Percentiles rank a stretch among this genome's conserved stretches.
Conservation (phyloP, 306 rosid species). For the Cercis canadensis region DNA sequence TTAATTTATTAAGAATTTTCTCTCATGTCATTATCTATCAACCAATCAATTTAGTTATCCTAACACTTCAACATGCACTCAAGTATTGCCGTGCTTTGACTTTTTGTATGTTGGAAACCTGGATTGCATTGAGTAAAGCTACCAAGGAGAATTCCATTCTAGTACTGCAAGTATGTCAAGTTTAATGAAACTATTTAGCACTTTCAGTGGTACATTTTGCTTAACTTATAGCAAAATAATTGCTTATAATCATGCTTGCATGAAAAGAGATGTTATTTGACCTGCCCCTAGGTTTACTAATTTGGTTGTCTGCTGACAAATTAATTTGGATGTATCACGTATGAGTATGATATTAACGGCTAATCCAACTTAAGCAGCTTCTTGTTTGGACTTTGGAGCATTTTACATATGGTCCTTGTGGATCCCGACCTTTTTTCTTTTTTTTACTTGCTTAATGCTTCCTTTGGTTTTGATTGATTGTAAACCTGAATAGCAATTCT, state of each 20-base stretch:
- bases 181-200: too few species aligned
- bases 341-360: too few species aligned
- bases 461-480: conserved; percentile 1
- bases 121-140: not conserved
- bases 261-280: not conserved
- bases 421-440: not conserved
- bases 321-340: too few species aligned
- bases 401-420: not conserved
- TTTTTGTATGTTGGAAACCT: not conserved
- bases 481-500: conserved; percentile 1
- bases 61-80: not conserved
- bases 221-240: not conserved
- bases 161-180: not conserved
- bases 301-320: not conserved
- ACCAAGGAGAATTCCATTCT: too few species aligned
- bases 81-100: not conserved
- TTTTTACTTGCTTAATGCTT: not conserved
- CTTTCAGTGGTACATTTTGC: not conserved
- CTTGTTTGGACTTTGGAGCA: too few species aligned
- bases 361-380: too few species aligned
- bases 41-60: not conserved
- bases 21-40: not conserved
- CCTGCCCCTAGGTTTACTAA: not conserved
- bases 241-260: not conserved
- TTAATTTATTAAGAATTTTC: too few species aligned